Conservation (phyloP, 306 rosid species). For the Ormosia emarginata region DNA sequence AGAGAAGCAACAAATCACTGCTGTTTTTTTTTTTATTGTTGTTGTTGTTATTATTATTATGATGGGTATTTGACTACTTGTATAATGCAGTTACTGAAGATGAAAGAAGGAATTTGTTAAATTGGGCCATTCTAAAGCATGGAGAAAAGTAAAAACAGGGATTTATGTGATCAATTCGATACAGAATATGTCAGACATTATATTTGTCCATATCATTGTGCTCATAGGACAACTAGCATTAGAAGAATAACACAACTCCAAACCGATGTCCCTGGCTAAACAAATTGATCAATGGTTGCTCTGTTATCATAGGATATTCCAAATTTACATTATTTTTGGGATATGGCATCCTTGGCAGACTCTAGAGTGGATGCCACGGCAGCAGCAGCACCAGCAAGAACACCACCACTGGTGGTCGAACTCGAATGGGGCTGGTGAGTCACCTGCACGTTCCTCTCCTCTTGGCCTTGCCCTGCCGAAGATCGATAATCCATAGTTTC, state of each 20-base stretch:
- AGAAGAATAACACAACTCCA: not conserved
- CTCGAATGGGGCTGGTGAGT: conserved; percentile 42
- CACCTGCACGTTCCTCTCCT: conserved; percentile 48
- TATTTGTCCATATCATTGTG: conserved; percentile 7
- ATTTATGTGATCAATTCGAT: not conserved
- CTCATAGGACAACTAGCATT: not conserved
- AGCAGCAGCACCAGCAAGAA: conserved; percentile 51
- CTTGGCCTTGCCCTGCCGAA: conserved; percentile 46
- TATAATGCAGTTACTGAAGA: not conserved
- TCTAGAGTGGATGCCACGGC: conserved; percentile 49
- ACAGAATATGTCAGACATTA: conserved; percentile 6
- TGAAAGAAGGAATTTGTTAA: not conserved
- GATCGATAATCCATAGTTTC: conserved; percentile 48
- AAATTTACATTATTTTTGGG: conserved; percentile 27
- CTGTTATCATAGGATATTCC: not conserved
- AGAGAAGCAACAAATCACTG: not conserved
- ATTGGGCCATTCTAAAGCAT: not conserved
- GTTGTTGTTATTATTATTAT: not conserved
- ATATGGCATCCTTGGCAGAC: conserved; percentile 55
- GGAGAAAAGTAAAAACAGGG: not conserved
- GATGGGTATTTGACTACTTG: not conserved
- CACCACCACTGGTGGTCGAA: conserved; percentile 45
- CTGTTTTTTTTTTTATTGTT: not conserved
- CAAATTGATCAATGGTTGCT: not conserved
- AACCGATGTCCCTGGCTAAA: not conserved